Evolutionary conservation across 257 asterid species (phyloP).

Genomic region (Anisodus tanguticus): DNA sequence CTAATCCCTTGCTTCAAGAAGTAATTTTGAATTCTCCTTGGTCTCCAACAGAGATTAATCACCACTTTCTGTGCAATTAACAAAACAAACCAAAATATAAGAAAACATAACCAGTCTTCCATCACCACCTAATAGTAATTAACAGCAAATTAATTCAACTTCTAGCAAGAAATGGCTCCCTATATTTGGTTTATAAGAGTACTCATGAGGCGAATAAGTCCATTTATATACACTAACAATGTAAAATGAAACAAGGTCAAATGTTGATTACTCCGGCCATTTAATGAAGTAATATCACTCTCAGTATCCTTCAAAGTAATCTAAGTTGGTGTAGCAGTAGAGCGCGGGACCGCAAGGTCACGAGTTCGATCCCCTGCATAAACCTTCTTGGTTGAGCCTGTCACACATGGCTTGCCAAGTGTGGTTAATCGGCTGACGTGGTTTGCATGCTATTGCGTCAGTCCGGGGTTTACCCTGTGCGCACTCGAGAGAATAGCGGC

Average conservation of each 20-base stretch:
- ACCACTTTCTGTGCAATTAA: constrained; percentile 45
- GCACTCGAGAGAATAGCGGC: no score
- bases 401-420: no score
- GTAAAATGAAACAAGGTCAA: no score
- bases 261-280: no score
- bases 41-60: constrained; percentile 72
- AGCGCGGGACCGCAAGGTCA: no score
- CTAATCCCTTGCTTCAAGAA: constrained; percentile 74
- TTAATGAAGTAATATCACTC: background rate
- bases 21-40: constrained; percentile 60
- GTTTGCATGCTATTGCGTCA: no score
- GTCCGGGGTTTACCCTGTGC: no score
- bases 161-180: background rate
- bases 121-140: background rate
- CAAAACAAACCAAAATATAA: constrained; percentile 52
- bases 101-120: constrained; percentile 49
- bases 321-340: no score
- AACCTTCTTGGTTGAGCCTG: no score
- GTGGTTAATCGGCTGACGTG: no score
- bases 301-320: background rate
- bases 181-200: background rate
- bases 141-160: background rate
- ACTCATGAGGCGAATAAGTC: background rate
- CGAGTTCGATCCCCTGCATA: no score
- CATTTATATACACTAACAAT: background rate